Evolutionary conservation across 2,329 filamentous ascomycete species (phyloP).

Genomic region (Incumbomyces lentus): DNA sequence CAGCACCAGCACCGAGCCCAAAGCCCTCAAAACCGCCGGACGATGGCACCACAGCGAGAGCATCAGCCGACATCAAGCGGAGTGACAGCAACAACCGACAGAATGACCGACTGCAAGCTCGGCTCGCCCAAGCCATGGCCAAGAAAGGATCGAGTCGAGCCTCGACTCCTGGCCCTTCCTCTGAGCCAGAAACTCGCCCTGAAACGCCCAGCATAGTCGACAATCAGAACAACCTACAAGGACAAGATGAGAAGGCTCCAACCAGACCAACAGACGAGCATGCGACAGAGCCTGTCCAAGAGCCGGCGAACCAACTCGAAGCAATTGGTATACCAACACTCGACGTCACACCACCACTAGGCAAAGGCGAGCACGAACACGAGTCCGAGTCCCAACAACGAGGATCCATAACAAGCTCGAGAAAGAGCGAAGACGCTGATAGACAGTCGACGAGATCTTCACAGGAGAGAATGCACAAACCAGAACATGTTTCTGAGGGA

Average conservation of each 20-base stretch:
- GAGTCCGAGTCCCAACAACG: not conserved
- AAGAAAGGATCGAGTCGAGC: constrained; percentile 49
- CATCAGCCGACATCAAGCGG: constrained; percentile 42
- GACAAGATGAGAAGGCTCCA: not conserved
- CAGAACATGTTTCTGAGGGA: constrained; percentile 15
- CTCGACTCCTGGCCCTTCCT: constrained; percentile 38
- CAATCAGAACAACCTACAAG: constrained; percentile 26
- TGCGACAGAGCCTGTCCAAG: constrained; percentile 12
- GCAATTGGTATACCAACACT: not conserved
- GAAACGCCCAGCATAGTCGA: constrained; percentile 39
- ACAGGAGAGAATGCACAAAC: constrained; percentile 6
- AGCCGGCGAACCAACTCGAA: not conserved
- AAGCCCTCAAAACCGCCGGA: constrained; percentile 9
- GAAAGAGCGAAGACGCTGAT: constrained; percentile 18
- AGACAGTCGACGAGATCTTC: not conserved
- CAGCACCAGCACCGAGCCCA: too few relatives aligned
- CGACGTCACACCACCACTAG: not conserved
- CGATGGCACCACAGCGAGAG: constrained; percentile 20
- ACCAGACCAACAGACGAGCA: not conserved
- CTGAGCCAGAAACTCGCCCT: constrained; percentile 41
- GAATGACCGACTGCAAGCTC: constrained; percentile 79
- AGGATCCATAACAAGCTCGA: constrained; percentile 25
- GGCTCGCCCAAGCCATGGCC: constrained; percentile 76
- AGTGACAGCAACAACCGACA: constrained; percentile 54
- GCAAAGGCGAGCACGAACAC: too few relatives aligned